Evolutionary conservation across 768 basidiomycete genomes (phyloP), one percentile per base, ranked within the genome.

Genomic region (Rhodotorula paludigena): DNA sequence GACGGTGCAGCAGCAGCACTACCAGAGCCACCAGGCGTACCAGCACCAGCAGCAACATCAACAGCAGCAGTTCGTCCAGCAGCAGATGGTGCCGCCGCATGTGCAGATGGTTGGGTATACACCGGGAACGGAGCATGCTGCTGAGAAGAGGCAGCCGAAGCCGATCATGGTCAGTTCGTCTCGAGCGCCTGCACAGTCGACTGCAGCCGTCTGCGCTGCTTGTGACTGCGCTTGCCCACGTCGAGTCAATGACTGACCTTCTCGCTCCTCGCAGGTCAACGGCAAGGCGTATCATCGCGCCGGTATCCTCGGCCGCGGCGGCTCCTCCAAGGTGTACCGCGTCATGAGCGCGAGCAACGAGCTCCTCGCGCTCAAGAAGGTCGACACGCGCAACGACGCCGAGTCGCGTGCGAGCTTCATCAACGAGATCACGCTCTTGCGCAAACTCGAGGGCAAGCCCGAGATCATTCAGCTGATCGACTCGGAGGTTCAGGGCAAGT

Each of bases 341-440:
- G 92, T 96, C 14, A 82, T 97, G 76, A 89, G 85, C 76, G 80
- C 83, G 47, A 81, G 83, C 53, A 89, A 84, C 73, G 87, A 89
- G 75, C 82, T 98, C 42, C 91, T 85, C 74, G 94, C 94, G 16
- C 84, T 99, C 77, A 99, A 99, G 78, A 86, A 89, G 61, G 93
- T 98, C 44, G 85, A 89, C 23, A 91, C 94, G 77, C 87, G 87
- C 76, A 74, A 74, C 56, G 94, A 98, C 72, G 78, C 85, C 5
- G 92, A 96, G 70, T 90, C 91, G 28, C 87, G 94, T 81, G 85
- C 83, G 60, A 88, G 90, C 21, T 99, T 94, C 79, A 89, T 91
- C 85, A 97, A 97, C 77, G 94, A 99, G 81, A 97, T 98, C 66
- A 85, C 87, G 18, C 81, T 99, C 56, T 82, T 99, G 44, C 90